Conservation (phyloP, 495 filamentous ascomycete species). For the Hyaloscypha bicolor region DNA sequence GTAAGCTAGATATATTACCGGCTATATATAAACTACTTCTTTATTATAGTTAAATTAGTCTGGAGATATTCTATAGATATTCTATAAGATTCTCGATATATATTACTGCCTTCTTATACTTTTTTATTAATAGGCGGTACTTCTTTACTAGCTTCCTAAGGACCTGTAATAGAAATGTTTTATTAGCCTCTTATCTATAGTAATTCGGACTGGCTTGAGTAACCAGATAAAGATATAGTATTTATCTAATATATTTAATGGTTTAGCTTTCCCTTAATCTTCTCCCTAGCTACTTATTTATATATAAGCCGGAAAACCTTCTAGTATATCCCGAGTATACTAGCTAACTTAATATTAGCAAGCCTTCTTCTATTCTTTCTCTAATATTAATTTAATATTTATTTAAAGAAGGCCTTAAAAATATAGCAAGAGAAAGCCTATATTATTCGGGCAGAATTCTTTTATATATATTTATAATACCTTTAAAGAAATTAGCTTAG, state of each 20-base stretch:
- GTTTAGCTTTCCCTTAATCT: slow-evolving; percentile 50
- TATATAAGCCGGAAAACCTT: slow-evolving; percentile 42
- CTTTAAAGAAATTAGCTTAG: slow-evolving; percentile 28
- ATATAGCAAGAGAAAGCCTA: slow-evolving; percentile 29
- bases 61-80: slow-evolving; percentile 38
- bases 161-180: slow-evolving; percentile 7
- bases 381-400: slow-evolving; percentile 37
- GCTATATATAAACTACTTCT: slow-evolving; percentile 39
- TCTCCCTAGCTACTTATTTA: slow-evolving; percentile 53
- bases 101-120: slow-evolving; percentile 36
- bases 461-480: slow-evolving; percentile 31
- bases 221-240: slow-evolving; percentile 22
- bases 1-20: slow-evolving; percentile 41
- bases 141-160: slow-evolving; percentile 34
- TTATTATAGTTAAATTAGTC: slow-evolving; percentile 37
- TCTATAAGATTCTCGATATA: slow-evolving; percentile 41
- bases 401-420: slow-evolving; percentile 39
- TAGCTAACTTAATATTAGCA: slow-evolving; percentile 37
- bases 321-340: slow-evolving; percentile 42
- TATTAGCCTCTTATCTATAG: slow-evolving; percentile 12
- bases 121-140: slow-evolving; percentile 27
- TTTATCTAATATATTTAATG: slow-evolving; percentile 33
- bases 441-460: too few species aligned
- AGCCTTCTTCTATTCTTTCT: slow-evolving; percentile 36
- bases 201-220: slow-evolving; percentile 2